Evolutionary conservation across 805 yeast species (phyloP).

Genomic region (Saccharomycopsis sp.): DNA sequence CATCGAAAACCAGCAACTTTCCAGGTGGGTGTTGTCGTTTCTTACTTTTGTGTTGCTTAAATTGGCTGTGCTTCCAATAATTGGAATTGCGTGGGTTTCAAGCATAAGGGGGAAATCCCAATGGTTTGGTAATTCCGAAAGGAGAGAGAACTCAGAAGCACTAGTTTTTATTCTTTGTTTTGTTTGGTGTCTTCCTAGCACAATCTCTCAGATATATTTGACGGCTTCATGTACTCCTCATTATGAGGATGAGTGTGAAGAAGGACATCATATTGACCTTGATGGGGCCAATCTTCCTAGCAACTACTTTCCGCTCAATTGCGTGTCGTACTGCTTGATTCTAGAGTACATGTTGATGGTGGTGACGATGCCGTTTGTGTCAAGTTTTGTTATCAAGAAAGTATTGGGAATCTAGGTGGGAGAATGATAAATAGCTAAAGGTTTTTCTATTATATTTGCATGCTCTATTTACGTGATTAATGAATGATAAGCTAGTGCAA

Average conservation of each 20-base stretch:
- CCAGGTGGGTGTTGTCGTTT: constrained; percentile 59
- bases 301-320: not conserved
- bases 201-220: constrained; percentile 79
- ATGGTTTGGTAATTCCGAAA: constrained; percentile 10
- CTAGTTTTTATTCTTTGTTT: constrained; percentile 60
- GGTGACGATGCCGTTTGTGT: not conserved
- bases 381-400: not conserved
- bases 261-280: not conserved
- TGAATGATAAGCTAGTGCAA: too few species aligned
- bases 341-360: not conserved
- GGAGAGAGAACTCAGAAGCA: constrained; percentile 51
- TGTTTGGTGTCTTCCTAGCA: constrained; percentile 76
- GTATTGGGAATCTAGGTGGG: not conserved
- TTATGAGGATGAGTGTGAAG: not conserved
- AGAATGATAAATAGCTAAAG: not conserved
- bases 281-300: not conserved
- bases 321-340: not conserved
- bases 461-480: too few species aligned
- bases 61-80: constrained; percentile 65
- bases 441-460: too few species aligned
- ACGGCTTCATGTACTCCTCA: constrained; percentile 56
- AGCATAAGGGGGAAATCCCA: constrained; percentile 36
- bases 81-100: constrained; percentile 65
- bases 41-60: constrained; percentile 49
- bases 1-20: constrained; percentile 36